These are phyloP conservation scores for Globisporangium cystogenes DNA, from an alignment of 352 stramenopile genomes.

Conservation along the genomic window DNA sequence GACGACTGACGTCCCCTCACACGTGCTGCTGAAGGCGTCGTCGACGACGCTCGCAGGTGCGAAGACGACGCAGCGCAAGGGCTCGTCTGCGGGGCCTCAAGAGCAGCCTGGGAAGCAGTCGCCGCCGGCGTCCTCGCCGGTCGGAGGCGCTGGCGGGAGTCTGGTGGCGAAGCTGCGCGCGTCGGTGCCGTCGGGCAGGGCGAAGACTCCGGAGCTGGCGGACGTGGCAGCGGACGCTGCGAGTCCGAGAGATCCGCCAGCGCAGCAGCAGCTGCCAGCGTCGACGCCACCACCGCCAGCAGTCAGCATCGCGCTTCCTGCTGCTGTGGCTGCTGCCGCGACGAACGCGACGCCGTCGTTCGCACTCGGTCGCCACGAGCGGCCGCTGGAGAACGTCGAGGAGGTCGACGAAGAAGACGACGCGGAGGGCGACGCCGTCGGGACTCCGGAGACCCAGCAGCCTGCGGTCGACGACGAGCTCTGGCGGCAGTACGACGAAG, in stretches of 20 bases:
- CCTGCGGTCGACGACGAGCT: conserved; percentile 3
- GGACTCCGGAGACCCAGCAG: background rate
- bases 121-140: conserved; percentile 3
- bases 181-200: conserved; percentile 34
- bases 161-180: conserved; percentile 52
- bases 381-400: conserved; percentile 10
- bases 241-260: background rate
- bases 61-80: background rate
- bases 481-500: conserved; percentile 29
- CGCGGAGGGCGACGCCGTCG: background rate
- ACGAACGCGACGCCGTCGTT: background rate
- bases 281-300: too few relatives aligned
- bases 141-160: conserved; percentile 15
- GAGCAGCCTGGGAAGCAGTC: background rate
- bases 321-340: background rate
- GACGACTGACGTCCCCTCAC: background rate
- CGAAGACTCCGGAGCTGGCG: conserved; percentile 4
- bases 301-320: background rate
- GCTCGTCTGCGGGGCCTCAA: background rate
- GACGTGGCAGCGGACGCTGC: background rate
- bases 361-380: conserved; percentile 2
- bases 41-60: background rate
- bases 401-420: conserved; percentile 11
- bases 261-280: background rate
- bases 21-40: background rate